Base-by-base conservation (phyloP, 345 rosid species). In the Heritiera fomes region DNA sequence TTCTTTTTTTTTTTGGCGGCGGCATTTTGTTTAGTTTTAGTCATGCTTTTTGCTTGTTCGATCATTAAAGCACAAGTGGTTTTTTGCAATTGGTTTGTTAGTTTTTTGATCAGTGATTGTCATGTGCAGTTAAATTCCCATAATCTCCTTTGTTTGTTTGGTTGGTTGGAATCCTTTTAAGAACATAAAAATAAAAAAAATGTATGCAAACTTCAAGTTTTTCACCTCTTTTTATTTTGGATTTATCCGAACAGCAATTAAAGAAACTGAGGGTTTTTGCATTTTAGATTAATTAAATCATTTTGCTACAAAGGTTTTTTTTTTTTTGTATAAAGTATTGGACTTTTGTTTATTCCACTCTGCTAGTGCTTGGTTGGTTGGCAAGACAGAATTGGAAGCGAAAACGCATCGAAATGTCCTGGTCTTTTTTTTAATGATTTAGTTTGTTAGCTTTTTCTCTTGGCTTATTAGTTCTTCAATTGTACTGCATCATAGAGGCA, bases 401-500 rank as follows among this genome's bases (percentile, higher is more conserved):
- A 23, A 23, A 23, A 23, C 28, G 28, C 28, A 0, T 23, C 28
- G 28, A 0, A 23, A 23, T 23, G 28, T 23, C 0, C 0, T 23
- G 0, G 28, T 23, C 28, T 23, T 23, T 23, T 23, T 23, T 23
- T 23, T 23, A 23, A 23, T 23, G 28, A 23, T 23, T 23, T 23
- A 23, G 28, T 23, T 23, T 23, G 28, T 23, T 23, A 23, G 28
- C 28, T 23, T 23, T 23, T 23, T 23, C 28, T 23, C 28, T 23
- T 23, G 28, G 28, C 28, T 23, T 23, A 23, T 23, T 23, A 23
- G 28, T 23, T 23, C 28, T 23, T 23, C 38, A 34, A 34, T 34
- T 34, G 38, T 34, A 1, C 82, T 79, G 17, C 90, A 85, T 56
- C 78, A 66, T n/a, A 84, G 85, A 72, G 84, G 85, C 84, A 73